Evolutionary conservation across 208 protist genomes (phyloP).

Genomic region (Crithidia thermophila): DNA sequence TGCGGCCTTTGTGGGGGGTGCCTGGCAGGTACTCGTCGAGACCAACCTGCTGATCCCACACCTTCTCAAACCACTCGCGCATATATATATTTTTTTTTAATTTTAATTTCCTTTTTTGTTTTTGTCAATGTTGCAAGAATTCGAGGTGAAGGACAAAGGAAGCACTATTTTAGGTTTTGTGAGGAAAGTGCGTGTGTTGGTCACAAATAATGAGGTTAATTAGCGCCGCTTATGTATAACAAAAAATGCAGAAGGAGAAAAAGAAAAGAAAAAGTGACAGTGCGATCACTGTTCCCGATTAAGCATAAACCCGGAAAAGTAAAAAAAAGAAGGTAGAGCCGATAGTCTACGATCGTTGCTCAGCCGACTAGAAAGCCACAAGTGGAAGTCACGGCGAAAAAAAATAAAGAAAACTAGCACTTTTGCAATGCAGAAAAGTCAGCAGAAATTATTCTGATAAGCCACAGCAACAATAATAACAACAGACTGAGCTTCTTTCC

Average conservation of each 20-base stretch:
- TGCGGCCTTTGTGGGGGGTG: conserved; percentile 29
- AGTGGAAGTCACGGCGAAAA: too few relatives aligned
- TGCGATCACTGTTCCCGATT: too few relatives aligned
- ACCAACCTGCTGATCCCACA: conserved; percentile 41
- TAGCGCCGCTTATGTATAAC: too few relatives aligned
- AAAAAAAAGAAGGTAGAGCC: too few relatives aligned
- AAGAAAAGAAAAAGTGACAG: too few relatives aligned
- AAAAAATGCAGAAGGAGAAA: neutral
- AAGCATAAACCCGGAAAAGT: too few relatives aligned
- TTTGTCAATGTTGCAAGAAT: neutral
- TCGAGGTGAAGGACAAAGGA: neutral
- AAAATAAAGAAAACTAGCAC: too few relatives aligned
- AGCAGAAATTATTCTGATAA: too few relatives aligned
- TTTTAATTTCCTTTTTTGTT: conserved; percentile 14
- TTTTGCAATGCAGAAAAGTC: too few relatives aligned
- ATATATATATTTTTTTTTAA: conserved; percentile 21
- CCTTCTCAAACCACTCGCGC: conserved; percentile 17
- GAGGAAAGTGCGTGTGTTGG: too few relatives aligned
- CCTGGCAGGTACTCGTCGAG: conserved; percentile 70
- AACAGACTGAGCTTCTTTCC: neutral
- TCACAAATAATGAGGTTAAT: neutral
- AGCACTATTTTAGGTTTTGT: neutral
- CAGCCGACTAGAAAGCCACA: too few relatives aligned
- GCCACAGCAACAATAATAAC: neutral
- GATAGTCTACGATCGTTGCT: too few relatives aligned